Percentiles rank a stretch among this genome's conserved stretches.
phyloP scores from a whole-genome alignment of 257 asterid genomes.

The Nicotiana tabacum region DNA sequence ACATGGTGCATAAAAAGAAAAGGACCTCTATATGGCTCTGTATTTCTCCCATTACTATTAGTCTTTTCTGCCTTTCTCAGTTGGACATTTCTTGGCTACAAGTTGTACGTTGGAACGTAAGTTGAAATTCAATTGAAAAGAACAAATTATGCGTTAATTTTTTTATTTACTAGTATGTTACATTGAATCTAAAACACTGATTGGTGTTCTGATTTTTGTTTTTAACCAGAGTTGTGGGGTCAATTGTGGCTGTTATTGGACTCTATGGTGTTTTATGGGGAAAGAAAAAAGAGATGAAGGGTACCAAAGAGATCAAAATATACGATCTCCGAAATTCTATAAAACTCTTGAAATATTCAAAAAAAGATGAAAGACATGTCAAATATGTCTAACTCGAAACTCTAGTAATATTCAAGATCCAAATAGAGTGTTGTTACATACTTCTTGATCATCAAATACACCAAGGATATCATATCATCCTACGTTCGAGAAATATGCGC shows the following conservation, averaged over 20 bases:
- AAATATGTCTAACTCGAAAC: too few relatives aligned
- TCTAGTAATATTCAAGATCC: too few relatives aligned
- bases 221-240: slow-evolving; percentile 51
- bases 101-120: slow-evolving; percentile 58
- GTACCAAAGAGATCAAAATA: too few relatives aligned
- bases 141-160: neutral
- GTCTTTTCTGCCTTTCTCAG: slow-evolving; percentile 79
- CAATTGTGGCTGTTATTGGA: slow-evolving; percentile 48
- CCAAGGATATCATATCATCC: too few relatives aligned
- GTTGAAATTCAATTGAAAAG: slow-evolving; percentile 12
- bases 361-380: too few relatives aligned
- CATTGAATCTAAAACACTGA: too few relatives aligned
- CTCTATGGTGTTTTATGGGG: slow-evolving; percentile 19
- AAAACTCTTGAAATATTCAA: too few relatives aligned
- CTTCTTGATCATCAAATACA: too few relatives aligned
- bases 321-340: too few relatives aligned
- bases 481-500: too few relatives aligned
- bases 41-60: slow-evolving; percentile 76
- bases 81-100: slow-evolving; percentile 72
- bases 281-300: neutral
- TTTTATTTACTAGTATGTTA: neutral
- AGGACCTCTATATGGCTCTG: slow-evolving; percentile 76
- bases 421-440: too few relatives aligned
- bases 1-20: slow-evolving; percentile 69
- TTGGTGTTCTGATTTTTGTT: neutral